Evolutionary conservation across 176 grass and related monocot species (phyloP).

Genomic region (Carex cristatella): DNA sequence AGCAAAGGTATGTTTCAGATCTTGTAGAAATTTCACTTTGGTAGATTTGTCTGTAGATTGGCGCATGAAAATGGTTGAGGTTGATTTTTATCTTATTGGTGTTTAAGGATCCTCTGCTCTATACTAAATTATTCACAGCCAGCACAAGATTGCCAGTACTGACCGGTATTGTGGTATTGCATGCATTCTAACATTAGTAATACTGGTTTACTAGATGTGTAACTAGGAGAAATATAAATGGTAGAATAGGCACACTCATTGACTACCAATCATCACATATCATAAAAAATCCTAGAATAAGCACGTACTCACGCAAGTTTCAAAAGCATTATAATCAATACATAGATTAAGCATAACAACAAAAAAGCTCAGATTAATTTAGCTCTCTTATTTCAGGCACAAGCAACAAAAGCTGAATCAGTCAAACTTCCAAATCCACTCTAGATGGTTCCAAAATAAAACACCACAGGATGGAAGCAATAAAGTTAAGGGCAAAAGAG

Average conservation of each 20-base stretch:
- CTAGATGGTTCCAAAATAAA: slow-evolving; percentile 1
- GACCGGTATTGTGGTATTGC: background rate
- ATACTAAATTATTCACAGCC: background rate
- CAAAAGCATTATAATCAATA: background rate
- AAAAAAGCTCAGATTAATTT: background rate
- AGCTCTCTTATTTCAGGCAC: slow-evolving; percentile 27
- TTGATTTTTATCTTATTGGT: background rate
- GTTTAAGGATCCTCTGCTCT: background rate
- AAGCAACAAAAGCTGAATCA: slow-evolving; percentile 5
- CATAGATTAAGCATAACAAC: background rate
- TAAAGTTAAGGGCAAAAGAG: slow-evolving; percentile 8
- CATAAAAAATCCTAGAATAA: background rate
- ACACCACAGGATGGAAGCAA: slow-evolving; percentile 19
- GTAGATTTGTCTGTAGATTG: background rate
- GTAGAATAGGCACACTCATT: background rate
- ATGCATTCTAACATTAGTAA: background rate
- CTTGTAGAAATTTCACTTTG: background rate
- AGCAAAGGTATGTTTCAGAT: background rate
- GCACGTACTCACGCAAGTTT: background rate
- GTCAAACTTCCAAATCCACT: slow-evolving; percentile 19
- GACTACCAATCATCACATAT: background rate
- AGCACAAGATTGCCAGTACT: background rate
- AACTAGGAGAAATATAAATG: background rate
- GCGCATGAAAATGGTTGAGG: background rate
- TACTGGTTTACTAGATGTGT: background rate